Base-by-base conservation (phyloP, 441 rosid genomes). In the Corymbia calophylla region DNA sequence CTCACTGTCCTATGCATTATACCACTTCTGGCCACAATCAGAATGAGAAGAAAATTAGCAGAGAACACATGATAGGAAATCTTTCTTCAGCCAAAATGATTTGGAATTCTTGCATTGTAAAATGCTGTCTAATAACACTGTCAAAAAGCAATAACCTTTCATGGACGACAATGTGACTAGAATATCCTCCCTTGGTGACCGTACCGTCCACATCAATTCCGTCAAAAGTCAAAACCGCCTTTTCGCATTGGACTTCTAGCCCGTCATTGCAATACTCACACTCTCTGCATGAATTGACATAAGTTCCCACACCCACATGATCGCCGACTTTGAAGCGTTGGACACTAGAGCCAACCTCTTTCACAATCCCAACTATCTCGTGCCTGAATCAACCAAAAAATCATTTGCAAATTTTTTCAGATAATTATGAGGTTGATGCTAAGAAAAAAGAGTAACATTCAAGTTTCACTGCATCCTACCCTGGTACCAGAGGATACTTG, bases 291-390 rank as follows among this genome's bases (percentile, higher is more conserved):
- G 99, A 96, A 91, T 95, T 95, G 68, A 98, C 97, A 92, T 91
- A 97, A 27, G 99, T 96, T 70, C 99, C 99, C 70, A 98, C 98
- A 35, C 99, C 99, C 87, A 97, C 97, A 86, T 90, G 97, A 90
- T 98, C 99, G 23, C 99, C 99, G 49, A 91, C 93, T 93, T 96
- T 95, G 95, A 96, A 93, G 53, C 92, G 86, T 29, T 53, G 86
- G 87, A 96, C 99, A 92, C 92, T 93, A 27, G 96, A 90, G 54
- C 99, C 99, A 51, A 97, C 95, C 93, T 96, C 95, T 86, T 88
- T 92, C 82, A 98, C 99, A 87, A 95, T 88, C 81, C 99, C 99
- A 92, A 92, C 94, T 93, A 96, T 96, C 93, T 98, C 99, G 89
- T 98, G 99, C 86, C 99, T 98, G 91, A 15, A 86, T 47, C 84